Conservation (phyloP, 2,329 filamentous ascomycete species). For the Biscogniauxia sp. region DNA sequence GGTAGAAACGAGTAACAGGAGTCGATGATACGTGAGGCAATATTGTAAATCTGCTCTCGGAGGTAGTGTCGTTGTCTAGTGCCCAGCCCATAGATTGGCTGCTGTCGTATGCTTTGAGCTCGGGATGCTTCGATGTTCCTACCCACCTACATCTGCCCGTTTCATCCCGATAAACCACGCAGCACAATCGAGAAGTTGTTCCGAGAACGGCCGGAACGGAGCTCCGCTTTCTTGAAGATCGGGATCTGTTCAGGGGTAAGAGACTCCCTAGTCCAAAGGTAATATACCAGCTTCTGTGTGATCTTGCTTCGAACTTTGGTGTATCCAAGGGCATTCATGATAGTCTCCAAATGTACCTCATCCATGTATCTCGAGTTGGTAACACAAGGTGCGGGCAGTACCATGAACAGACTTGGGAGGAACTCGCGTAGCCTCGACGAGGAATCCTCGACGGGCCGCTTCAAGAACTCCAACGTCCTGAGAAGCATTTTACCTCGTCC, state of each 20-base stretch:
- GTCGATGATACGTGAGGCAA: conserved; percentile 7
- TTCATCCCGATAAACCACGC: conserved; percentile 25
- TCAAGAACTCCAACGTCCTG: conserved; percentile 70
- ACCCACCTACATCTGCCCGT: conserved; percentile 1
- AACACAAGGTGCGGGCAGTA: conserved; percentile 84
- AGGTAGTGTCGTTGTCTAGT: conserved; percentile 1
- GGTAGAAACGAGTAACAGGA: conserved; percentile 8
- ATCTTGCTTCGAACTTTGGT: conserved; percentile 62
- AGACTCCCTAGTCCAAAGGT: conserved; percentile 66
- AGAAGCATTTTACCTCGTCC: conserved; percentile 82
- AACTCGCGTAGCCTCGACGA: conserved; percentile 27
- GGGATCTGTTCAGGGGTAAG: conserved; percentile 17
- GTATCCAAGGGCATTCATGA: conserved; percentile 80
- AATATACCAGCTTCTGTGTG: conserved; percentile 83
- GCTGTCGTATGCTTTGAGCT: conserved; percentile 2
- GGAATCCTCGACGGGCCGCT: conserved; percentile 26
- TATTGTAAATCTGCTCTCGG: conserved; percentile 9
- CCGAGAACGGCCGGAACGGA: conserved; percentile 70
- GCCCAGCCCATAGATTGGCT: conserved; percentile 5
- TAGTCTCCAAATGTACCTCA: conserved; percentile 62
- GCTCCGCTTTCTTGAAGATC: conserved; percentile 68
- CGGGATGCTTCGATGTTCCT: conserved; percentile 1
- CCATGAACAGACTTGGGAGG: conserved; percentile 78
- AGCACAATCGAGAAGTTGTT: conserved; percentile 92
- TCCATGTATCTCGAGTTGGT: conserved; percentile 89